Evolutionary conservation across 2,329 filamentous ascomycete genomes (phyloP), one percentile per base, ranked within the genome.

Genomic region (Fusarium pseudoanthophilum): DNA sequence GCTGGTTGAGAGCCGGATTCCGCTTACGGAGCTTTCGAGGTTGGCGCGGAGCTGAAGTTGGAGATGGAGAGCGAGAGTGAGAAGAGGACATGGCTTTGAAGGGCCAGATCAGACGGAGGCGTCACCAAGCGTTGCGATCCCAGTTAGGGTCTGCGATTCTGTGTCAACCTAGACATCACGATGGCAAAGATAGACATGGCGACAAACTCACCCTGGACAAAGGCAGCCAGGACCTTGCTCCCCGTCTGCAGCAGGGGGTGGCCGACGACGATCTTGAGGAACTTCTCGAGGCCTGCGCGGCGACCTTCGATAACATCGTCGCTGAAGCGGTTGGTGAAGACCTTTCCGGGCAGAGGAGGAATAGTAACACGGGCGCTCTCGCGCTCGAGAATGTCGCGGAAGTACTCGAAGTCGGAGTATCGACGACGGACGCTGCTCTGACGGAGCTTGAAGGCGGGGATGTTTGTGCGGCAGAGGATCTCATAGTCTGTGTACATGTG

Each of bases 401-500:
- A 99, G 85, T 97, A 95, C 85, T 99, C 96, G 82, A 99, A 99
- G 84, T 99, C 96, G 64, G 93, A 96, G 87, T 99, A 99, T 59
- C 96, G 94, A 72, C 96, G 92, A 77, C 95, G 94, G 71, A 99
- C 96, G 77, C 91, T 90, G 74, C 92, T 95, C 81, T 93, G 90
- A 76, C 95, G 94, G 78, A 98, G 91, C 87, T 98, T 98, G 89
- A 99, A 99, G 78, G 96, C 95, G 66, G 96, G 96, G 81, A 99
- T 99, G 86, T 99, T 99, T 84, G 96, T 99, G 79, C 93, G 92
- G 87, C 96, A 97, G 78, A 97, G 89, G 80, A 99, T 98, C 84
- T 98, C 95, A 87, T 98, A 99, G 84, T 97, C 96, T 61, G 96
- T 99, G 87, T 98, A 98, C 95, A 97, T 97, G 85, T 91, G 90